Evolutionary conservation across 331 rosid genomes (phyloP).

Genomic region (Quercus tomentella): DNA sequence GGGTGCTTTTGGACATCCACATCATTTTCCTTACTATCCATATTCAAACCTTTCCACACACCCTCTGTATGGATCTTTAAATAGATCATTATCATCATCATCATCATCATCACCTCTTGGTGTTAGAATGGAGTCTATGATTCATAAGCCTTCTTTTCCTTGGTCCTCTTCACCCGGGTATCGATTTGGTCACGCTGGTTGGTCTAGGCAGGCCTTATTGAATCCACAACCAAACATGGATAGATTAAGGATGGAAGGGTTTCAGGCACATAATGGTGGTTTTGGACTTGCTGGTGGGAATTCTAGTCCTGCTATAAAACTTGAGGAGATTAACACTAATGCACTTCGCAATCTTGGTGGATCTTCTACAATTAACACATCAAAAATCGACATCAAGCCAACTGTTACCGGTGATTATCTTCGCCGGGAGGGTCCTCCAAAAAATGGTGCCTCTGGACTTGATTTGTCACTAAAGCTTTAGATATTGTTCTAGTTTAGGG

Average conservation of each 20-base stretch:
- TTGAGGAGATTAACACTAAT: background rate
- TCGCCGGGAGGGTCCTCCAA: background rate
- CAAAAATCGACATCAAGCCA: background rate
- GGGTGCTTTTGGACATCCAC: conserved; percentile 18
- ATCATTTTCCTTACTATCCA: conserved; percentile 28
- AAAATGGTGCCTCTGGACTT: conserved; percentile 3
- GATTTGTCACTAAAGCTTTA: conserved; percentile 41
- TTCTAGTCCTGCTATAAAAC: background rate
- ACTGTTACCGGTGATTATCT: background rate
- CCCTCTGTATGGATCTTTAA: conserved; percentile 21
- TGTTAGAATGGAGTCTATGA: conserved; percentile 39
- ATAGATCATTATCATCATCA: background rate
- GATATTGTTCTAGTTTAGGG: background rate
- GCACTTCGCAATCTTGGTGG: background rate
- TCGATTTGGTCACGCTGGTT: conserved; percentile 1
- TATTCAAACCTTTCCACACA: conserved; percentile 18
- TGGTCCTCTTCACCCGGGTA: conserved; percentile 10
- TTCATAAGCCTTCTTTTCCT: conserved; percentile 35
- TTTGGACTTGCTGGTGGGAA: conserved; percentile 5
- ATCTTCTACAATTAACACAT: background rate
- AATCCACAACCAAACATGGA: conserved; percentile 16
- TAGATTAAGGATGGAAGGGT: conserved; percentile 16
- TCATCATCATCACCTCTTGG: conserved; percentile 19
- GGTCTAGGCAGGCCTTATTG: conserved; percentile 13
- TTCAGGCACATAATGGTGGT: conserved; percentile 1